Percentiles rank a stretch among this genome's conserved stretches.
These are phyloP conservation scores for Cymbopogon flexuosus DNA, from an alignment of 202 grass and related monocot species.

Conservation along the genomic window DNA sequence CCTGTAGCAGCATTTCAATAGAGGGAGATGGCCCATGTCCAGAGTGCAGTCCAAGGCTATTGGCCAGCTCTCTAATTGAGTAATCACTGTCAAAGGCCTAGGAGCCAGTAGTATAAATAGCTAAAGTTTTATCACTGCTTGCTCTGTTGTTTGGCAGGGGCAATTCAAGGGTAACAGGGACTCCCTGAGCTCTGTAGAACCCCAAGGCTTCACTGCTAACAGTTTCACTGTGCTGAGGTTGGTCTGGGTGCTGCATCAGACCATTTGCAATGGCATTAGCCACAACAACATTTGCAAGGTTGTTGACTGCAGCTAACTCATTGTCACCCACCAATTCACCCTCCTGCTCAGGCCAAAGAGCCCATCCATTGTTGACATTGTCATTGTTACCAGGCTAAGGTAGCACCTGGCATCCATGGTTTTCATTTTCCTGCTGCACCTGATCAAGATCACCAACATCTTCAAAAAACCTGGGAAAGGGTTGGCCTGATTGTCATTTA, in stretches of 20 bases:
- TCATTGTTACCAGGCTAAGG: neutral
- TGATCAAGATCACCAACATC: no score
- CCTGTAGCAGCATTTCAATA: neutral
- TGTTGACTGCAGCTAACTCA: neutral
- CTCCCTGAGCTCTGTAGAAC: neutral
- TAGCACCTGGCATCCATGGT: no score
- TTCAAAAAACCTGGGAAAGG: no score
- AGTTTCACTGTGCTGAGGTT: neutral
- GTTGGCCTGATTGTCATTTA: no score
- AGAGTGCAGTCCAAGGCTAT: accelerated
- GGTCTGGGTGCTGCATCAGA: neutral
- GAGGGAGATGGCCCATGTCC: neutral
- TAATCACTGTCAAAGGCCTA: neutral
- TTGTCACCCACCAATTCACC: neutral
- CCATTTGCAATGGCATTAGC: neutral
- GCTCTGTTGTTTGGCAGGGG: neutral
- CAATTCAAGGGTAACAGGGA: neutral
- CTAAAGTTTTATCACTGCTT: accelerated
- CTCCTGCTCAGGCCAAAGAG: accelerated
- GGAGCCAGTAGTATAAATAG: accelerated
- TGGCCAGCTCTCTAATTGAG: neutral
- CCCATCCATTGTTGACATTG: neutral
- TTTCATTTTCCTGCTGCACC: no score
- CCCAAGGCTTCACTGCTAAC: neutral
- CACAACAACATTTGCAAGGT: accelerated